These are phyloP conservation scores for Coemansia sp. DNA, from an alignment of 192 early-diverging fungal genomes.

Conservation along the genomic window DNA sequence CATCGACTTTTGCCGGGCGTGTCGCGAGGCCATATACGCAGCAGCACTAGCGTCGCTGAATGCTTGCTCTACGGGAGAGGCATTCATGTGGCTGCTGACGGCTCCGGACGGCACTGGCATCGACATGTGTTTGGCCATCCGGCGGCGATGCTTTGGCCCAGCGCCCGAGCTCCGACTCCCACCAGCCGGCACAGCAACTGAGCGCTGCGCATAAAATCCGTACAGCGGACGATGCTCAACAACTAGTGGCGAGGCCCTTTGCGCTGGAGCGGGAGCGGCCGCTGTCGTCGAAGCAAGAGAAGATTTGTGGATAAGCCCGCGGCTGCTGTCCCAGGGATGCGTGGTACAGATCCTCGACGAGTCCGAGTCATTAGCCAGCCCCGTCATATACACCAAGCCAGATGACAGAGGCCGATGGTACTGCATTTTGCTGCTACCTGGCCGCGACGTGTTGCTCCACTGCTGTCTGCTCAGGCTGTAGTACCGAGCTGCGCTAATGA, in stretches of 20 bases:
- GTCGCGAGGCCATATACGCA: background rate
- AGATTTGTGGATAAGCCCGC: slow-evolving; percentile 10
- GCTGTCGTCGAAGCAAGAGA: slow-evolving; percentile 8
- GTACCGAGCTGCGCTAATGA: slow-evolving; percentile 4
- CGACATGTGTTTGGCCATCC: slow-evolving; percentile 30
- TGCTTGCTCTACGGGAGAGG: background rate
- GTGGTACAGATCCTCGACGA: background rate
- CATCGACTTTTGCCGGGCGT: slow-evolving; percentile 3
- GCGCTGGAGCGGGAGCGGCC: background rate
- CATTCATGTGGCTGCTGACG: too few species aligned
- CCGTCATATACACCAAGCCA: background rate
- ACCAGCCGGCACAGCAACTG: background rate
- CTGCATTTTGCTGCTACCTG: background rate
- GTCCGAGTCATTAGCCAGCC: slow-evolving; percentile 8
- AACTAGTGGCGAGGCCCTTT: background rate
- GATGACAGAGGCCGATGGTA: background rate
- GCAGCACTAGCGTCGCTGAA: background rate
- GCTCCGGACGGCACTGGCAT: slow-evolving; percentile 19
- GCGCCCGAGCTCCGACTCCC: background rate
- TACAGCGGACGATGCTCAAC: slow-evolving; percentile 10
- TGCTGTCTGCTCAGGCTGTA: slow-evolving; percentile 1
- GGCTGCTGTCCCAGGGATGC: slow-evolving; percentile 23
- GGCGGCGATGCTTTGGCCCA: background rate
- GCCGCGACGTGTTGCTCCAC: slow-evolving; percentile 3
- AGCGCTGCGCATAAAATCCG: slow-evolving; percentile 16